Percentiles rank a stretch among this genome's conserved stretches.
These are phyloP conservation scores for Gossypium davidsonii DNA, from an alignment of 441 rosid genomes.

Conservation along the genomic window DNA sequence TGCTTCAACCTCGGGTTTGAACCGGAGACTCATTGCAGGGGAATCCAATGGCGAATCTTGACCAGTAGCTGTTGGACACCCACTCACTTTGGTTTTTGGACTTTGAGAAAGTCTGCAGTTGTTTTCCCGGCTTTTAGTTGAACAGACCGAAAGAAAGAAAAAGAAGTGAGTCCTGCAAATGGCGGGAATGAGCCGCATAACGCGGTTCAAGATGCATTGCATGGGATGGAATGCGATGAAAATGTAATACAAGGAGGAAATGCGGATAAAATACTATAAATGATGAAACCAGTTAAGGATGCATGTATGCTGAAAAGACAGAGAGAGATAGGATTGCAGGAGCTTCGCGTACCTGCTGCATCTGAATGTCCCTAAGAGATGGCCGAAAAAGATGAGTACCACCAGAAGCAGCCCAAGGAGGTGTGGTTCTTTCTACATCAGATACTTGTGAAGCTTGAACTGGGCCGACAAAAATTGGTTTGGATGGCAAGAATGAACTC, in stretches of 20 bases:
- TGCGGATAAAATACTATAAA: neutral
- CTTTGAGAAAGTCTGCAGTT: conserved; percentile 49
- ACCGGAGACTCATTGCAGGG: conserved; percentile 80
- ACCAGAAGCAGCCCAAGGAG: conserved; percentile 86
- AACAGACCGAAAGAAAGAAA: neutral
- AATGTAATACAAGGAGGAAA: neutral
- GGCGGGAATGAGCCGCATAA: neutral
- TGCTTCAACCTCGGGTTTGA: conserved; percentile 67
- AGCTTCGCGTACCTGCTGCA: conserved; percentile 65
- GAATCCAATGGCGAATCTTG: conserved; percentile 87
- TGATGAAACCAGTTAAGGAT: neutral
- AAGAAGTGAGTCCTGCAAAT: neutral
- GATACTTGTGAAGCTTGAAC: conserved; percentile 34
- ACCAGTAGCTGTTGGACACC: conserved; percentile 49
- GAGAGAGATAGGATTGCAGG: neutral
- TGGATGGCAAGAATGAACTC: conserved; percentile 73
- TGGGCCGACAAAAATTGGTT: conserved; percentile 59
- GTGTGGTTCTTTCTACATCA: conserved; percentile 64
- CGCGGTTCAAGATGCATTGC: neutral
- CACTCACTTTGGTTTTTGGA: conserved; percentile 69
- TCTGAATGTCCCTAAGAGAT: conserved; percentile 88
- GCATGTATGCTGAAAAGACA: neutral
- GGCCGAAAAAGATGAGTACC: conserved; percentile 66
- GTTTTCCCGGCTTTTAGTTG: conserved; percentile 45
- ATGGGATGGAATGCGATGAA: neutral